Evolutionary conservation across 1,284 basidiomycete species (phyloP).

Genomic region (Pascua guehoae): DNA sequence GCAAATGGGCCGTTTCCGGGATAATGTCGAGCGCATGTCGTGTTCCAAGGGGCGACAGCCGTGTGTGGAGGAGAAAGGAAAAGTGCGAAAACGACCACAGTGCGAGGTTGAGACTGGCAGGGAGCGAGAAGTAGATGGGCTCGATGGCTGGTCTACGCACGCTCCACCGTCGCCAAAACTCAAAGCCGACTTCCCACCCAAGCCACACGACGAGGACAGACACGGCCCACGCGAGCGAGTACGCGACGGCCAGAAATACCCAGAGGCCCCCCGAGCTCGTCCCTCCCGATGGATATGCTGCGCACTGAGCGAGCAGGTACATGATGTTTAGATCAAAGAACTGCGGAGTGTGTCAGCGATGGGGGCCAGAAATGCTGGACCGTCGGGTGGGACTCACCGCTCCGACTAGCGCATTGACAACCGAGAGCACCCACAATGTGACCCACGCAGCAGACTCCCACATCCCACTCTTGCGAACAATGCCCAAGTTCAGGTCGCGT

Average conservation of each 20-base stretch:
- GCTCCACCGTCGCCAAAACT: slow-evolving; percentile 74
- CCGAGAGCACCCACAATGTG: slow-evolving; percentile 25
- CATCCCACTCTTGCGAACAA: slow-evolving; percentile 21
- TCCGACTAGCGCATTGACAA: slow-evolving; percentile 21
- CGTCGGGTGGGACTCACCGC: slow-evolving; percentile 19
- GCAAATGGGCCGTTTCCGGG: slow-evolving; percentile 72
- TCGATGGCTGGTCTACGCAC: slow-evolving; percentile 75
- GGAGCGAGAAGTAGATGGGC: slow-evolving; percentile 73
- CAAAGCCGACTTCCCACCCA: slow-evolving; percentile 73
- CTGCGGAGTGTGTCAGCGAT: slow-evolving; percentile 18
- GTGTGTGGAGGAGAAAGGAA: slow-evolving; percentile 73
- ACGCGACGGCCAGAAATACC: slow-evolving; percentile 32
- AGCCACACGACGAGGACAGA: slow-evolving; percentile 74
- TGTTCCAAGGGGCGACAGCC: slow-evolving; percentile 60
- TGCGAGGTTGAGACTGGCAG: slow-evolving; percentile 66
- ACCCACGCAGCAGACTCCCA: slow-evolving; percentile 25
- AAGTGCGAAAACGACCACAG: slow-evolving; percentile 76
- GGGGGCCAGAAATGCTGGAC: no score
- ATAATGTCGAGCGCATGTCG: slow-evolving; percentile 32
- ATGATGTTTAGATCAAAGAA: slow-evolving; percentile 42
- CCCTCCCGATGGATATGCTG: slow-evolving; percentile 19
- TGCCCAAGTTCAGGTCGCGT: slow-evolving; percentile 33
- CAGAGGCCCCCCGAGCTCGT: slow-evolving; percentile 19
- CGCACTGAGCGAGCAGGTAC: slow-evolving; percentile 35
- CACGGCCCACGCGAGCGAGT: slow-evolving; percentile 66